Percentiles rank a stretch among this genome's conserved stretches.
Conservation (phyloP, 306 rosid species). For the Benincasa hispida region DNA sequence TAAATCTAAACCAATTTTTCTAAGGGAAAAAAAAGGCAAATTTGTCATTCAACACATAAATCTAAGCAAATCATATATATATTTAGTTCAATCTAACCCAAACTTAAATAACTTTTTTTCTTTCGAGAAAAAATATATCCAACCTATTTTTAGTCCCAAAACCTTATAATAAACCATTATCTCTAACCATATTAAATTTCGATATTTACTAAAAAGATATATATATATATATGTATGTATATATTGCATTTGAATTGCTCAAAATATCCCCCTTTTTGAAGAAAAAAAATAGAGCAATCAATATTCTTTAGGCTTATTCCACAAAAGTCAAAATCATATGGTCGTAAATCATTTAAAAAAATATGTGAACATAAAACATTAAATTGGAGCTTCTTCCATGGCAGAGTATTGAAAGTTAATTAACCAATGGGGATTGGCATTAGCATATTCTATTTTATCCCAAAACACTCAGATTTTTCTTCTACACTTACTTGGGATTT, state of each 20-base stretch:
- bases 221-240: no score
- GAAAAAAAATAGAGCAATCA: background rate
- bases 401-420: background rate
- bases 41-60: background rate
- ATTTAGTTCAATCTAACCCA: no score
- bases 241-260: no score
- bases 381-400: background rate
- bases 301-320: background rate
- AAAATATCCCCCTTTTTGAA: no score
- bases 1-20: no score
- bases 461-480: background rate
- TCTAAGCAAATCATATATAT: background rate
- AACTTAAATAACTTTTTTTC: no score
- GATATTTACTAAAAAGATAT: no score
- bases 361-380: background rate
- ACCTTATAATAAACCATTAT: no score
- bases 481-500: background rate
- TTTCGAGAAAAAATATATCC: no score
- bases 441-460: conserved; percentile 7
- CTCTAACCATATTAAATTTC: no score
- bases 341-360: background rate
- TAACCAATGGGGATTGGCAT: background rate
- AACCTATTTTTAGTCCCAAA: no score
- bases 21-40: background rate
- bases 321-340: background rate